Base-by-base conservation (phyloP, 2,329 filamentous ascomycete genomes). In the Xylariaceae sp. region DNA sequence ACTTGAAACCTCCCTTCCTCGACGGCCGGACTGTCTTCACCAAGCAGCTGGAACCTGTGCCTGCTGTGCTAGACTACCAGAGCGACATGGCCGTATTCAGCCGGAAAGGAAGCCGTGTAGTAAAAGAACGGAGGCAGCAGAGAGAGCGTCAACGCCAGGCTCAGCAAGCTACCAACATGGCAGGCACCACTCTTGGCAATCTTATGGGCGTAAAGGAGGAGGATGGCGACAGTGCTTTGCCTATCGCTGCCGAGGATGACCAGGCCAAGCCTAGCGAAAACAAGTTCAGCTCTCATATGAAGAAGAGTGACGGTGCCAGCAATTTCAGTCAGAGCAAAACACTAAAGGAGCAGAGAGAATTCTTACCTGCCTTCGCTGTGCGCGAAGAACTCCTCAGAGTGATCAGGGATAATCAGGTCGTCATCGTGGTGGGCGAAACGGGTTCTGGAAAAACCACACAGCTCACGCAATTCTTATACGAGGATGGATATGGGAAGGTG, bases 1-100 rank as follows among this genome's bases (percentile, higher is more conserved):
- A 99, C 64, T 78, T 99, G 36, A 88, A 90, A 58, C 94, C 94
- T 10, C 95, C 94, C 0, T 99, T 99, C 65, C 75, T 99, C 44
- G 93, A 99, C 72, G 94, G 94, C 19, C 86, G 91, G 62, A 97
- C 88, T 17, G 88, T 99, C 51, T 99, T 99, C 69, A 99, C 94
- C 3, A 97, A 97, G 71, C 95, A 99, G 70, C 71, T 97, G 18
- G 94, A 99, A 53, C 95, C 94, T 0, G 89, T 99, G 1, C 90
- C 93, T 0, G 95, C 94, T 0, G 89, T 99, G 13, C 83, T 88
- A 47, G 94, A 99, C 68, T 86, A 89, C 22, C 93, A 97, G 71
- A 99, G 95, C 67, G 94, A 99, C 66, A 96, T 99, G 94, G 94
- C 94, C 1, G 92, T 99, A 1, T 97, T 97, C 63, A 96, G 91